Percentiles rank a stretch among this genome's conserved stretches.
Evolutionary conservation across 2,329 filamentous ascomycete genomes (phyloP).

Genomic region (Graphiopsis chlorocephala): DNA sequence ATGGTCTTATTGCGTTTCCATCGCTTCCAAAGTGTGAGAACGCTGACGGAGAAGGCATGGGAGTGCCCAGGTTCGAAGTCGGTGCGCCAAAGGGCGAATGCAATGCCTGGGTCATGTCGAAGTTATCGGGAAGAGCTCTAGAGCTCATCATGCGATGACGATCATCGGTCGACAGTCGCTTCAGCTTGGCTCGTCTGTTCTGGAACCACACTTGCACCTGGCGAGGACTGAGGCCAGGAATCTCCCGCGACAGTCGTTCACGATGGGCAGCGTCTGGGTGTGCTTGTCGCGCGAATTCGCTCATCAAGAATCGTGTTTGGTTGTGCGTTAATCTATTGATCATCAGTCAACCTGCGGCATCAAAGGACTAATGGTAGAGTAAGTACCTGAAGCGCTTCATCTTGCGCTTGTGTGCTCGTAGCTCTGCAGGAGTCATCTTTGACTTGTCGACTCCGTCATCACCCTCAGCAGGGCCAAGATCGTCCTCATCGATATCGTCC

Average conservation of each 20-base stretch:
- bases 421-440: conserved; percentile 46
- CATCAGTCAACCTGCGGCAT: background rate
- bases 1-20: conserved; percentile 63
- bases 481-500: conserved; percentile 41
- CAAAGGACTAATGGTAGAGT: background rate
- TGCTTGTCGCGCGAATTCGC: conserved; percentile 90
- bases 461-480: conserved; percentile 26
- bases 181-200: conserved; percentile 67
- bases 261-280: conserved; percentile 90
- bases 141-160: conserved; percentile 61
- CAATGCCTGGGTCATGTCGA: conserved; percentile 59
- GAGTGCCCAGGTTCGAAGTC: conserved; percentile 45
- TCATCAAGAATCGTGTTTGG: conserved; percentile 96
- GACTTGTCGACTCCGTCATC: conserved; percentile 28
- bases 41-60: conserved; percentile 46
- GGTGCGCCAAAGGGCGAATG: conserved; percentile 51
- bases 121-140: conserved; percentile 57
- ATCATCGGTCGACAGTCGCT: conserved; percentile 60
- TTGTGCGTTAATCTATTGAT: conserved; percentile 79
- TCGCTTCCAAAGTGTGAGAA: conserved; percentile 42
- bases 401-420: conserved; percentile 50
- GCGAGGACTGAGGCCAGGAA: conserved; percentile 83
- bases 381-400: conserved; percentile 75
- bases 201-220: conserved; percentile 99
- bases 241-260: conserved; percentile 82